Evolutionary conservation across 108 stramenopile genomes (phyloP).

Genomic region (Stephanodiscus triporus): DNA sequence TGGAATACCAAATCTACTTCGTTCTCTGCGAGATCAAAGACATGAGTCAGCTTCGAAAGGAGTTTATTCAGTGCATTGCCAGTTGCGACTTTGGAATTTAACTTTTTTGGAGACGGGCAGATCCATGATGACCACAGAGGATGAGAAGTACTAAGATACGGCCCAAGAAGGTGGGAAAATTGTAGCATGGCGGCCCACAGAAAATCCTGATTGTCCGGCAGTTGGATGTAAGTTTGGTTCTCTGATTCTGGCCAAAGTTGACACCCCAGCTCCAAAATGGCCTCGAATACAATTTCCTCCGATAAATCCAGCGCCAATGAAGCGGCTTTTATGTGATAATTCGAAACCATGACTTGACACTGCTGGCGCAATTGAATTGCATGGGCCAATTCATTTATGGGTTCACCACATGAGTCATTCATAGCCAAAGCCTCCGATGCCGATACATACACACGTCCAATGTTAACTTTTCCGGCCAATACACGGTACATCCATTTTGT

Average conservation of each 20-base stretch:
- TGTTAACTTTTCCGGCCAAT: slow-evolving; percentile 51
- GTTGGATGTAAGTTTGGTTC: background rate
- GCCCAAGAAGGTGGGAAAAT: slow-evolving; percentile 66
- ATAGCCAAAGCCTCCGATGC: slow-evolving; percentile 62
- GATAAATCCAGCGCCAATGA: slow-evolving; percentile 53
- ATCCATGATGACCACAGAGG: slow-evolving; percentile 75
- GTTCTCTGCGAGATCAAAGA: slow-evolving; percentile 62
- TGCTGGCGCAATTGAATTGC: slow-evolving; percentile 67
- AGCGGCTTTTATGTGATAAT: slow-evolving; percentile 69
- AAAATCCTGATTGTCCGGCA: slow-evolving; percentile 40
- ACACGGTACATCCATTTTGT: slow-evolving; percentile 39
- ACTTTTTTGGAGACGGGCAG: slow-evolving; percentile 3
- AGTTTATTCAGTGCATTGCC: slow-evolving; percentile 22
- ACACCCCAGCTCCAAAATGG: slow-evolving; percentile 56
- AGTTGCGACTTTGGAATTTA: slow-evolving; percentile 1
- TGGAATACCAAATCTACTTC: slow-evolving; percentile 43
- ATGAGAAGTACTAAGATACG: slow-evolving; percentile 49
- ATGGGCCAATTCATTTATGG: slow-evolving; percentile 40
- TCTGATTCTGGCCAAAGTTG: slow-evolving; percentile 38
- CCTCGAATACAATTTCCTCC: slow-evolving; percentile 29
- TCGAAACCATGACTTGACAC: slow-evolving; percentile 53
- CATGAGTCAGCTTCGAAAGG: slow-evolving; percentile 27
- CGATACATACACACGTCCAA: slow-evolving; percentile 77
- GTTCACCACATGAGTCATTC: slow-evolving; percentile 5
- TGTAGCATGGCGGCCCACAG: slow-evolving; percentile 68